Percentiles rank a stretch among this genome's conserved stretches.
These are phyloP conservation scores for Echeveria elegans DNA, from an alignment of 164 flowering plant species.

Conservation along the genomic window DNA sequence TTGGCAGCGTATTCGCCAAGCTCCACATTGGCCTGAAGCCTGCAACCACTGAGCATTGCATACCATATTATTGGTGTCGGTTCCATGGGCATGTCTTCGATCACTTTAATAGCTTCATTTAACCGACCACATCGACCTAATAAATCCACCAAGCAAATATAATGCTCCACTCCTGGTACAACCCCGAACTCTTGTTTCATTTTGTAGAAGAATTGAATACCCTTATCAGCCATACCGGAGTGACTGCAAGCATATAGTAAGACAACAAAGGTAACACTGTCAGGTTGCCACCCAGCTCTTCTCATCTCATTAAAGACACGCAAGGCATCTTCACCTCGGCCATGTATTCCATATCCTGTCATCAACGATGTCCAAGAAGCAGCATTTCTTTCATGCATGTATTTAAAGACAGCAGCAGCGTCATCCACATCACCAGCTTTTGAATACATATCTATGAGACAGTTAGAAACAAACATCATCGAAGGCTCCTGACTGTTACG, in stretches of 20 bases:
- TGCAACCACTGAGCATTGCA: slow-evolving; percentile 64
- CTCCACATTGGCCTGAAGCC: slow-evolving; percentile 55
- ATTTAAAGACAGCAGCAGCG: slow-evolving; percentile 46
- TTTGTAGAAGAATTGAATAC: slow-evolving; percentile 36
- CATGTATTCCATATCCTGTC: slow-evolving; percentile 73
- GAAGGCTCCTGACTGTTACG: slow-evolving; percentile 35
- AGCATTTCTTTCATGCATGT: slow-evolving; percentile 40
- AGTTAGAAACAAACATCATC: slow-evolving; percentile 51
- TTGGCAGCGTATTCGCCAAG: slow-evolving; percentile 60
- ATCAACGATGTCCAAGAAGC: slow-evolving; percentile 81
- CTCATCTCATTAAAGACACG: slow-evolving; percentile 47
- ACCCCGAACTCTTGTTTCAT: slow-evolving; percentile 55
- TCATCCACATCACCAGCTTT: slow-evolving; percentile 68
- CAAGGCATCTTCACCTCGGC: slow-evolving; percentile 64
- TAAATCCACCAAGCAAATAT: slow-evolving; percentile 73
- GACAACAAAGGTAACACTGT: slow-evolving; percentile 62
- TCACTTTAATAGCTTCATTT: slow-evolving; percentile 49
- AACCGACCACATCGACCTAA: slow-evolving; percentile 75
- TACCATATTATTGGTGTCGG: slow-evolving; percentile 66
- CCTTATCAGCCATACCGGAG: slow-evolving; percentile 58
- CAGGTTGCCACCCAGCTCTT: slow-evolving; percentile 36
- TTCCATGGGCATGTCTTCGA: slow-evolving; percentile 58
- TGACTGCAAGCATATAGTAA: slow-evolving; percentile 85
- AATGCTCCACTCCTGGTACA: slow-evolving; percentile 53
- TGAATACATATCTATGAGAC: slow-evolving; percentile 76